Percentiles rank a stretch among this genome's conserved stretches.
phyloP scores from a whole-genome alignment of 1,284 basidiomycete species.

The Sutorius eximius region DNA sequence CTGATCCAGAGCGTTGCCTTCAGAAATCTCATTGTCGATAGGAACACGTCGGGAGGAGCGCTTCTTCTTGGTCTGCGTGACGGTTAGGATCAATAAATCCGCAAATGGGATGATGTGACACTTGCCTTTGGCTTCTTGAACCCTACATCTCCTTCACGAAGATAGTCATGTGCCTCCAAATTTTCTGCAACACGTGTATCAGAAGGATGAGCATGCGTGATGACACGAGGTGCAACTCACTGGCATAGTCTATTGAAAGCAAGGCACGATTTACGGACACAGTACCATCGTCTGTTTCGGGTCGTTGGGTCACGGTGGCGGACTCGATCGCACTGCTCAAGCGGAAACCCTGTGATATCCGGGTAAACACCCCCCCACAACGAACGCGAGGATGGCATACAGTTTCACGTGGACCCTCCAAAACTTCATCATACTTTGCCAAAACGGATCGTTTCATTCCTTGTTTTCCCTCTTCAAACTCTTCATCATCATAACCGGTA shows the following conservation, averaged over 20 bases:
- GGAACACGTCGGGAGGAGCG: conserved; percentile 70
- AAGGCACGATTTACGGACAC: conserved; percentile 76
- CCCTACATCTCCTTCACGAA: conserved; percentile 87
- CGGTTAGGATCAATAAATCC: conserved; percentile 11
- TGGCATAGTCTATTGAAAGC: conserved; percentile 88
- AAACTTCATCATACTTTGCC: conserved; percentile 92
- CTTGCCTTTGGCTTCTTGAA: conserved; percentile 91
- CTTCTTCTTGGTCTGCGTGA: conserved; percentile 86
- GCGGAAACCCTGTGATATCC: conserved; percentile 66
- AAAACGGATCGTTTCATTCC: conserved; percentile 85
- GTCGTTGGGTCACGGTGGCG: conserved; percentile 37
- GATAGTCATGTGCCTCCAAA: conserved; percentile 82
- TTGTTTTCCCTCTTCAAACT: conserved; percentile 72
- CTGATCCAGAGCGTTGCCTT: conserved; percentile 44
- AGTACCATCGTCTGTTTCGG: conserved; percentile 57
- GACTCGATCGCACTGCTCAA: conserved; percentile 59
- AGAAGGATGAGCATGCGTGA: background rate
- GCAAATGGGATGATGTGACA: conserved; percentile 1
- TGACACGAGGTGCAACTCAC: conserved; percentile 46
- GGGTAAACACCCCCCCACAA: conserved; percentile 4
- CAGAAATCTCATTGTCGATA: conserved; percentile 62
- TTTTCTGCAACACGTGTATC: conserved; percentile 63
- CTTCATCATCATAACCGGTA: conserved; percentile 96
- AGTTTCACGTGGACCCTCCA: conserved; percentile 66
- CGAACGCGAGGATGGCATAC: conserved; percentile 42